Evolutionary conservation across 345 rosid species (phyloP), one percentile per base, ranked within the genome.

Genomic region (Bruguiera parviflora): DNA sequence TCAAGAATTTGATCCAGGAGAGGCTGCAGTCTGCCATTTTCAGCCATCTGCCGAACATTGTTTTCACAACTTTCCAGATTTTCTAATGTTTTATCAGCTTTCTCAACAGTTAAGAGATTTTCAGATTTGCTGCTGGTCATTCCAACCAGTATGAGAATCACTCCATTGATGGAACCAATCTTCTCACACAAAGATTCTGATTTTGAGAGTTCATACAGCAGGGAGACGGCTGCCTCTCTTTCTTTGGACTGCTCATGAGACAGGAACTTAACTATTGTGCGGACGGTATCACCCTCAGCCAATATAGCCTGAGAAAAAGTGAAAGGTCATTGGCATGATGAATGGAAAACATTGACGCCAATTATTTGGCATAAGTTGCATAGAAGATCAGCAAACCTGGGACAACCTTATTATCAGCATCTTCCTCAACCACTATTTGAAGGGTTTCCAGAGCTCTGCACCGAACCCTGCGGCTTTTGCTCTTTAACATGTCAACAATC

Each of bases 21-120:
- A 79, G 96, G 99, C 63, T 75, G 87, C 71, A 91, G 74, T 81
- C 96, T 82, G 65, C 97, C 97, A 66, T 78, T 86, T 63, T 78
- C 90, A 78, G 97, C 97, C 98, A 94, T 94, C 88, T 88, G 87
- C 71, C 85, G 73, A 68, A 94, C 91, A 88, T 94, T 94, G 73
- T 88, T 85, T 81, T 88, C 95, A 46, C 83, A 85, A 53, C 52
- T 84, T 74, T 85, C 97, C 83, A 94, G 84, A 75, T 94, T 94
- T 66, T 75, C 86, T 69, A 94, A 85, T 4, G 92, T 91, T 77
- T 65, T 79, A 60, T 89, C 93, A 71, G 97, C 96, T 77, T 77
- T 89, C 80, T 91, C 97, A 81, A 94, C 92, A 35, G 98, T 88
- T 53, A 81, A 75, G 77, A 88, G 55, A 76, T 80, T 81, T 80